phyloP scores from a whole-genome alignment of 441 rosid species.

The Omphalea diandra region DNA sequence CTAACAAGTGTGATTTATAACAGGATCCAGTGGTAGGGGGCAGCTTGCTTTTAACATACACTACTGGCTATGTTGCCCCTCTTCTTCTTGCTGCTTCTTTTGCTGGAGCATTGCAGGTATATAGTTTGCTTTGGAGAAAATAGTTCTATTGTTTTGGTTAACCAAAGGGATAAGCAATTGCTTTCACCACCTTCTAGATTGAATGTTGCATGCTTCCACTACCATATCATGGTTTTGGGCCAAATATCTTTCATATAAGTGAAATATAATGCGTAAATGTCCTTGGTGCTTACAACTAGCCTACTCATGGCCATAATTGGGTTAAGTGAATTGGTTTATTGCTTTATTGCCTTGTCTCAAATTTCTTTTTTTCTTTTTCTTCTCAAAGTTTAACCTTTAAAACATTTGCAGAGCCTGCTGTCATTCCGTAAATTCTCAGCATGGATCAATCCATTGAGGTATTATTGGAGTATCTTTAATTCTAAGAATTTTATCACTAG shows the following conservation, averaged over 20 bases:
- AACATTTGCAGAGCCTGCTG: slow-evolving; percentile 69
- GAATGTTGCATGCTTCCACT: neutral
- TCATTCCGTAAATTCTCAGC: slow-evolving; percentile 84
- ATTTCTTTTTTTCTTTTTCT: slow-evolving; percentile 18
- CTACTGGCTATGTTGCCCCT: slow-evolving; percentile 93
- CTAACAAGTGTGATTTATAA: slow-evolving; percentile 7
- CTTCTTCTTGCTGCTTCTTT: slow-evolving; percentile 93
- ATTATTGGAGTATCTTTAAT: slow-evolving; percentile 11
- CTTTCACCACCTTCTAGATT: neutral
- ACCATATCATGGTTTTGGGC: no score
- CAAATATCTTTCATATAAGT: neutral
- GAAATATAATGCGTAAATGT: neutral
- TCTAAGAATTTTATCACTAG: no score
- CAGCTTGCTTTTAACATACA: slow-evolving; percentile 86
- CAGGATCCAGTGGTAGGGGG: slow-evolving; percentile 97
- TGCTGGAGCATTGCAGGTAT: slow-evolving; percentile 94
- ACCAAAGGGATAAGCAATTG: neutral
- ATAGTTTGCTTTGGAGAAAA: slow-evolving; percentile 9
- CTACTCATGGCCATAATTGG: neutral
- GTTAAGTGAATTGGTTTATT: no score
- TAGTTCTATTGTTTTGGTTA: neutral
- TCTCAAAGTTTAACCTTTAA: slow-evolving; percentile 6
- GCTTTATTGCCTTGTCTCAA: neutral
- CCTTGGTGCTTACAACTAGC: neutral
- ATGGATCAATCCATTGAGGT: slow-evolving; percentile 94